Percentiles rank a stretch among this genome's conserved stretches.
Conservation (phyloP, 2,329 filamentous ascomycete genomes). For the Chrysosporium keratinophilum region DNA sequence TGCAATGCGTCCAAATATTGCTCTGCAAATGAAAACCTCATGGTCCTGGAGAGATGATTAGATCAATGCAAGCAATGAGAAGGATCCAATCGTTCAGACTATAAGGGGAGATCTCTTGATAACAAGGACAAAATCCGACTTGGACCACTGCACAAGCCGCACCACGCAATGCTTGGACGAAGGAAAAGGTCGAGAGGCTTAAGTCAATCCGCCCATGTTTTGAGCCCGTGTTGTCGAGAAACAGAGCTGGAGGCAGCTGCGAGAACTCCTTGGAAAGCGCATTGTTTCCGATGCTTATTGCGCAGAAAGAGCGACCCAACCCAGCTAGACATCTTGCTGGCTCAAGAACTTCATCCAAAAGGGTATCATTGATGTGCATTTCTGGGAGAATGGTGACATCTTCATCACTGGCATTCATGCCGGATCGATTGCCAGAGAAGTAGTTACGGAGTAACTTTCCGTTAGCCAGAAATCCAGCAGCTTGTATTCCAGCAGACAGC, state of each 20-base stretch:
- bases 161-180: not conserved
- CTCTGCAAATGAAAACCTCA: not conserved
- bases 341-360: no score
- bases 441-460: no score
- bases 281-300: not conserved
- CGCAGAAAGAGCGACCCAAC: not conserved
- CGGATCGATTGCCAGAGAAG: not conserved
- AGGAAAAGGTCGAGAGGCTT: not conserved
- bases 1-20: not conserved
- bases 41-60: not conserved
- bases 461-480: no score
- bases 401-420: not conserved
- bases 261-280: not conserved
- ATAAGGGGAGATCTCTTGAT: not conserved
- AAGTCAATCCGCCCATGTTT: no score
- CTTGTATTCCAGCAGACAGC: no score
- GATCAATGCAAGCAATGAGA: not conserved
- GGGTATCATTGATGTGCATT: not conserved
- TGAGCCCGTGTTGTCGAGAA: no score
- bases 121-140: not conserved
- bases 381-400: no score
- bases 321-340: not conserved
- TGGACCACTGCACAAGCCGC: not conserved
- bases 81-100: not conserved
- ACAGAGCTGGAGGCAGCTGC: not conserved